Base-by-base conservation (phyloP, 78 protist species). In the Bigelowiella natans region DNA sequence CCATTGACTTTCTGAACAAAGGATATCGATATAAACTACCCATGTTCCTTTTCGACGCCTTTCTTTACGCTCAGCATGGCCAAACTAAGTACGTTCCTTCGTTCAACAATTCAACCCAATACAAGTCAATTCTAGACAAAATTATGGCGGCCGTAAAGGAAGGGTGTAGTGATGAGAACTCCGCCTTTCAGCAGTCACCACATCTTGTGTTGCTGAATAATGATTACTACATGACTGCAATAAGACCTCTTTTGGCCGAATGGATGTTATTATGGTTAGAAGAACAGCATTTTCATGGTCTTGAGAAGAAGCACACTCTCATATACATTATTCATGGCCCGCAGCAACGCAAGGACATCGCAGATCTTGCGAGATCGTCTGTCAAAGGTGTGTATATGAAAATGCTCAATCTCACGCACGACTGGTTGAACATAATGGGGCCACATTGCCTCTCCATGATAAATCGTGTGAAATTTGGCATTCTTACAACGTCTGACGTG, bases 381-480 rank as follows among this genome's bases (percentile, higher is more conserved):
- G 11, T 51, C 34, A 28, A 11, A 28, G 82, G 82, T 28, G 82
- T 28, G 34, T 18, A 1, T 2, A 1, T 86, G 37, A 64, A 90
- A 84, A 28, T 94, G 88, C 90, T 94, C 73, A 91, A 91, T 84
- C 94, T 94, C 18, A 73, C 91, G 2, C 63, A 63, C 39, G 88
- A 39, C 2, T 92, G 93, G 83, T 39, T 93, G n/a, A 0, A 3
- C 92, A 29, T 92, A 34, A 39, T 92, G 29, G 85, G 92, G 18
- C 94, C 94, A 31, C 90, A 90, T 39, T 92, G 90, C 26, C 89
- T 94, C 88, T 1, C 88, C 37, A 94, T 92, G 92, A 88, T 94
- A 90, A 34, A 94, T 90, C 93, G 95, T 1, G 94, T 94, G 37
- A 38, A 89, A 38, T 94, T 88, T 83, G 95, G 95, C 3, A 40